phyloP scores from a whole-genome alignment of 2,329 filamentous ascomycete genomes.

The Pleurostoma richardsiae region DNA sequence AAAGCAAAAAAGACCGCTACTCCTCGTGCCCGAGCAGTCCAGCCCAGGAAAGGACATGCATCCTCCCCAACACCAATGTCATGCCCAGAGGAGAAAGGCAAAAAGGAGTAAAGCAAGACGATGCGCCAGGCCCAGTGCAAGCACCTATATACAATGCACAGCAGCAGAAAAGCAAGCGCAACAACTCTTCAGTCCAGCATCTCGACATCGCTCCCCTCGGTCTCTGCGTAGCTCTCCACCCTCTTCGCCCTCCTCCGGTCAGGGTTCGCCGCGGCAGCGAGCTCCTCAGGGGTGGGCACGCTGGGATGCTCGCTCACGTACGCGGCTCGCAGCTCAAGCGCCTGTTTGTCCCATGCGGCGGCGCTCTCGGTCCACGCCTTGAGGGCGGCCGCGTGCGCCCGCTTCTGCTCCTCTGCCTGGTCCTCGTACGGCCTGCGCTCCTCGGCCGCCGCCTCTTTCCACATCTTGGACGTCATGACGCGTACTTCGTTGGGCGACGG shows the following conservation, averaged over 20 bases:
- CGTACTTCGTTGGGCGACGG: constrained; percentile 76
- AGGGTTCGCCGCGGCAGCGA: background rate
- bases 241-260: constrained; percentile 15
- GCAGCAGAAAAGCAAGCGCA: too few relatives aligned
- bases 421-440: constrained; percentile 75
- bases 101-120: too few relatives aligned
- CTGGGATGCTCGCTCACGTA: constrained; percentile 51
- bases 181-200: constrained; percentile 8
- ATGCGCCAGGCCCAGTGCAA: too few relatives aligned
- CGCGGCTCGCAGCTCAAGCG: constrained; percentile 43
- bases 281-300: constrained; percentile 24
- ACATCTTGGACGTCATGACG: constrained; percentile 81
- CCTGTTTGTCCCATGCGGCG: constrained; percentile 67
- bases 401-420: constrained; percentile 66
- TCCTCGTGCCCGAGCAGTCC: too few relatives aligned
- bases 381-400: constrained; percentile 52
- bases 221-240: constrained; percentile 31
- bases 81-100: too few relatives aligned
- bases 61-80: too few relatives aligned
- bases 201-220: constrained; percentile 26
- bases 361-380: constrained; percentile 56
- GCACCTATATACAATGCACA: too few relatives aligned
- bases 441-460: constrained; percentile 70
- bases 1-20: too few relatives aligned
- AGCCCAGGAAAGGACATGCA: too few relatives aligned